Conservation (phyloP, 495 filamentous ascomycete genomes). For the Penicillium odoratum region DNA sequence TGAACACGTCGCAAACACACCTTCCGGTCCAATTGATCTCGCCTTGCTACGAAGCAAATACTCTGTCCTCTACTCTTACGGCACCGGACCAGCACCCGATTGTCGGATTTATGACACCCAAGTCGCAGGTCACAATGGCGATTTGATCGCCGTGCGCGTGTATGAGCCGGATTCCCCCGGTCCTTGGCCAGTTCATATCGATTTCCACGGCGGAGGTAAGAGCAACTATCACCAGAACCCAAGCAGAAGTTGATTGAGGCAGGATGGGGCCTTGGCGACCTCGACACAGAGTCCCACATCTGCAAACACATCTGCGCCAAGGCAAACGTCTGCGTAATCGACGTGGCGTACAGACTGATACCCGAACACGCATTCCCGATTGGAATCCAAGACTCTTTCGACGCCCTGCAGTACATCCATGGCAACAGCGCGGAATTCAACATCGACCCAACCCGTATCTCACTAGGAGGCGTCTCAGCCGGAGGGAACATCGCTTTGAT, state of each 20-base stretch:
- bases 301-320: slow-evolving; percentile 35
- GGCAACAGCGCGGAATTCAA: slow-evolving; percentile 39
- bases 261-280: slow-evolving; percentile 51
- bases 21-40: slow-evolving; percentile 30
- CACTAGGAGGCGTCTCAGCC: slow-evolving; percentile 52
- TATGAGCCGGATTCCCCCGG: slow-evolving; percentile 45
- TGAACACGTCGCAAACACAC: slow-evolving; percentile 31
- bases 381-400: slow-evolving; percentile 48
- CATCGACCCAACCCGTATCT: slow-evolving; percentile 43
- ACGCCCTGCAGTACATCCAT: slow-evolving; percentile 31
- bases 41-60: slow-evolving; percentile 28
- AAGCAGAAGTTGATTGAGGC: slow-evolving; percentile 2
- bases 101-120: slow-evolving; percentile 35
- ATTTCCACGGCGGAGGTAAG: slow-evolving; percentile 44
- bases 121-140: slow-evolving; percentile 40
- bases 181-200: slow-evolving; percentile 49
- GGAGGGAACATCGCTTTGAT: slow-evolving; percentile 48
- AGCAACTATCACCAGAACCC: not conserved
- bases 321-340: slow-evolving; percentile 46
- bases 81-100: slow-evolving; percentile 29
- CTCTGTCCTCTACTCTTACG: slow-evolving; percentile 33
- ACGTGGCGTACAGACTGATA: slow-evolving; percentile 53
- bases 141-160: slow-evolving; percentile 39
- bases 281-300: slow-evolving; percentile 39
- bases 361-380: slow-evolving; percentile 49